These are phyloP conservation scores for Alternaria hordeiaustralica DNA, from an alignment of 2,329 filamentous ascomycete species.

Conservation along the genomic window DNA sequence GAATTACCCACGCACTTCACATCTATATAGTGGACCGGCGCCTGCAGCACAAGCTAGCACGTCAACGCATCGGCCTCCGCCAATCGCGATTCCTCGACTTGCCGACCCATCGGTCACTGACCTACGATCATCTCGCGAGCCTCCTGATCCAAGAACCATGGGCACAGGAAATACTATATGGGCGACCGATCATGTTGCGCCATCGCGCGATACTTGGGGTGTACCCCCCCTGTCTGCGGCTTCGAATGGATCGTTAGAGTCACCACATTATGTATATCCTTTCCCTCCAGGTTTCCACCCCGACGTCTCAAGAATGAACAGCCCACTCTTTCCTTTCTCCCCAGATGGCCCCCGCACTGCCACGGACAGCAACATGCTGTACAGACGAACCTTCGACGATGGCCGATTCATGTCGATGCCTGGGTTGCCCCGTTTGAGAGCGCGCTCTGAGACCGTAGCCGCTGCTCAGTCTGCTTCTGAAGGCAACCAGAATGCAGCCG, in stretches of 20 bases:
- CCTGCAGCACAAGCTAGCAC: background rate
- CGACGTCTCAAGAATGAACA: background rate
- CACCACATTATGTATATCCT: background rate
- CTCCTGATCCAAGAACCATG: background rate
- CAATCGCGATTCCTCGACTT: background rate
- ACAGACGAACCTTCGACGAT: background rate
- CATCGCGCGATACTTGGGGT: background rate
- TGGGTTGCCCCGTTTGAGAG: background rate
- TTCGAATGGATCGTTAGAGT: background rate
- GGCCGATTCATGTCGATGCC: background rate
- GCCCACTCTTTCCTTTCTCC: background rate
- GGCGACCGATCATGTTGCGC: background rate
- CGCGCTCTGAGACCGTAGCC: background rate
- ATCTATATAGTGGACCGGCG: background rate
- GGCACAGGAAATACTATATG: background rate
- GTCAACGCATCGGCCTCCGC: background rate
- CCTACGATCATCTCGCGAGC: background rate
- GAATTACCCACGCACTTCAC: background rate
- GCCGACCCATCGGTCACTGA: background rate
- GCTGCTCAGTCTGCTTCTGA: background rate
- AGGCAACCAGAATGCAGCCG: background rate
- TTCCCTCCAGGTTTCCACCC: background rate
- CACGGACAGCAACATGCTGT: background rate
- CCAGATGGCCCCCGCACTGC: background rate
- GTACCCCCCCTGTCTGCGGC: background rate